Evolutionary conservation across 73 alveolate genomes (phyloP).

Genomic region (Effrenium voratum): DNA sequence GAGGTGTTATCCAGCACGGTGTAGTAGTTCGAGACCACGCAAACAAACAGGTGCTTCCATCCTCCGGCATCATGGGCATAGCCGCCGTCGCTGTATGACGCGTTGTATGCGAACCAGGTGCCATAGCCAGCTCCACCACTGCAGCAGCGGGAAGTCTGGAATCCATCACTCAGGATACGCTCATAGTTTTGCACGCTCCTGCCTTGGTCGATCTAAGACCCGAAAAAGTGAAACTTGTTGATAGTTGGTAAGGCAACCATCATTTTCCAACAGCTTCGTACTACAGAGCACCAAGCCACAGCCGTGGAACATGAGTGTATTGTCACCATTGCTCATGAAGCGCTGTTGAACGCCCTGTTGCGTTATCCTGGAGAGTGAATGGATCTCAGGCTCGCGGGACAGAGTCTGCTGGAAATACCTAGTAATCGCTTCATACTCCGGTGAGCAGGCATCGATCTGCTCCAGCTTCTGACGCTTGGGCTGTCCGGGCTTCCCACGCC

Average conservation of each 20-base stretch:
- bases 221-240: not conserved
- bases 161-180: not conserved
- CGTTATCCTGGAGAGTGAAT: not conserved
- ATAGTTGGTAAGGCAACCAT: not conserved
- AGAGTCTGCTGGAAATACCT: not conserved
- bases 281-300: not conserved
- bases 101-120: not conserved
- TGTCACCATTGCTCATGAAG: not conserved
- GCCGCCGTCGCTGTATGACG: slow-evolving; percentile 8
- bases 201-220: not conserved
- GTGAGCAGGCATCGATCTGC: not conserved
- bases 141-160: not conserved
- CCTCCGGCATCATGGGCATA: not conserved
- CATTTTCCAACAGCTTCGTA: not conserved
- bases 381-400: not conserved
- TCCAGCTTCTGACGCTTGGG: not conserved
- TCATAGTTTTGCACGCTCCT: not conserved
- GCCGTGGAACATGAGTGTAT: slow-evolving; percentile 32
- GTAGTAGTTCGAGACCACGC: slow-evolving; percentile 11
- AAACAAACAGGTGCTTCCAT: not conserved
- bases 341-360: not conserved
- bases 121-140: not conserved
- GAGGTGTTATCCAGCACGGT: not conserved
- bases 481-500: not conserved
- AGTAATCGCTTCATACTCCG: not conserved